Conservation (phyloP, 1,284 basidiomycete genomes). For the Ustilago cynodontis region DNA sequence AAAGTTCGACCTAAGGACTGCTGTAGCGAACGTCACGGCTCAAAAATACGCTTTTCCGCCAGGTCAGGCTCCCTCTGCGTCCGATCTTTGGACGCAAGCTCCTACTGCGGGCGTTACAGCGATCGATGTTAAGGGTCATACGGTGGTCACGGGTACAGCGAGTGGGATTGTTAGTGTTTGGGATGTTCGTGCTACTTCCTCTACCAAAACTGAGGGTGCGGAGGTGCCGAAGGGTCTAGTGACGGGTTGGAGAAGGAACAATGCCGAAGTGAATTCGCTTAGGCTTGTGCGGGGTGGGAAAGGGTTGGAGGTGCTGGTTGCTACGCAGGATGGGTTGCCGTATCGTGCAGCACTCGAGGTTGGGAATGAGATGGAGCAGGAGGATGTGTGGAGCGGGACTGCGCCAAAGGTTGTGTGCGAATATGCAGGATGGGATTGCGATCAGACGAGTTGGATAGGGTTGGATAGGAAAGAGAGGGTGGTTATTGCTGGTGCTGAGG, state of each 20-base stretch:
- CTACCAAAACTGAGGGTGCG: background rate
- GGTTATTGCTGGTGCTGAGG: constrained; percentile 54
- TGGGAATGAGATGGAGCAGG: background rate
- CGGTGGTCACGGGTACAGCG: constrained; percentile 77
- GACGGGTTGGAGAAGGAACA: constrained; percentile 37
- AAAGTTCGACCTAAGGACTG: constrained; percentile 75
- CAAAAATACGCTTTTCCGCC: constrained; percentile 67
- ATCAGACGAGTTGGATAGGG: constrained; percentile 41
- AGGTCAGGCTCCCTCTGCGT: constrained; percentile 58
- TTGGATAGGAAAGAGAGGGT: constrained; percentile 22
- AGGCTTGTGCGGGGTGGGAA: constrained; percentile 2
- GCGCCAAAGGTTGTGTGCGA: constrained; percentile 38
- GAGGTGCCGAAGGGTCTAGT: constrained; percentile 22
- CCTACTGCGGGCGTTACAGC: constrained; percentile 63
- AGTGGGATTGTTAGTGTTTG: constrained; percentile 77
- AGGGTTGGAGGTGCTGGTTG: constrained; percentile 30
- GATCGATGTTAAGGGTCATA: constrained; percentile 53
- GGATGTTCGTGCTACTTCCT: constrained; percentile 72
- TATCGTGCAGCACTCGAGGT: constrained; percentile 26
- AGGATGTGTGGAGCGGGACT: background rate
- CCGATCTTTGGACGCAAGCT: constrained; percentile 75
- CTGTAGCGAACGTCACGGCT: constrained; percentile 71
- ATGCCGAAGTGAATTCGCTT: constrained; percentile 25
- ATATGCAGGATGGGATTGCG: constrained; percentile 60
- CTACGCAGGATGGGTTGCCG: constrained; percentile 60